Evolutionary conservation across 2,329 filamentous ascomycete genomes (phyloP).

Genomic region (Diaporthe citriasiana): DNA sequence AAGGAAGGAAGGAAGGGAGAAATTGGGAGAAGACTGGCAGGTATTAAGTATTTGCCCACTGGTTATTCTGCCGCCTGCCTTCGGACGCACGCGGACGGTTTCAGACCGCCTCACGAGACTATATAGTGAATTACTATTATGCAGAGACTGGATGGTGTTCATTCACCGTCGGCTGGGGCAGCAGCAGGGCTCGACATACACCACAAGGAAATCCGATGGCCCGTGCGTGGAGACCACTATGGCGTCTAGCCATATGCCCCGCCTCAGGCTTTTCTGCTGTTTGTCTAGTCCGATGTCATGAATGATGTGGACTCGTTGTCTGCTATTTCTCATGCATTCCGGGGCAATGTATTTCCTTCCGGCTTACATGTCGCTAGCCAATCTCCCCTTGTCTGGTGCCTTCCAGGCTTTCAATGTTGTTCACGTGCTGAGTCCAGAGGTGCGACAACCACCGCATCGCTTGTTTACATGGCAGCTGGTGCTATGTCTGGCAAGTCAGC

Average conservation of each 20-base stretch:
- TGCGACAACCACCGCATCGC: not conserved
- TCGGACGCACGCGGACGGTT: not conserved
- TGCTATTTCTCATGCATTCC: not conserved
- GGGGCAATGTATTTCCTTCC: not conserved
- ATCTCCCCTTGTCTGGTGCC: not conserved
- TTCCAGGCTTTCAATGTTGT: not conserved
- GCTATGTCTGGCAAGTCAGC: not conserved
- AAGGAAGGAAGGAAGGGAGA: not conserved
- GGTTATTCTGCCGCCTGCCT: not conserved
- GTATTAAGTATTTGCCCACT: not conserved
- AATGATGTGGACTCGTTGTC: accelerated
- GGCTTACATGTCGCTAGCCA: no score
- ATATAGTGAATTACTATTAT: no score
- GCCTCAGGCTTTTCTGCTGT: not conserved
- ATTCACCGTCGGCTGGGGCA: not conserved
- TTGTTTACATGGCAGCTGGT: not conserved
- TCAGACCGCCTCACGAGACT: not conserved
- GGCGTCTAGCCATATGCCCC: no score
- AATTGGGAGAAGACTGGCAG: not conserved
- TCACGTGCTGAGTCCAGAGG: not conserved
- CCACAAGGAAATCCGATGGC: not conserved
- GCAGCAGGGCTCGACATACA: not conserved
- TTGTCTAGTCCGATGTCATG: not conserved
- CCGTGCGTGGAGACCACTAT: not conserved
- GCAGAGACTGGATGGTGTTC: no score